A percentile compares a stretch with the other conserved stretches of the same genome.
Conservation (phyloP, 331 rosid species). For the Malus hybrid region DNA sequence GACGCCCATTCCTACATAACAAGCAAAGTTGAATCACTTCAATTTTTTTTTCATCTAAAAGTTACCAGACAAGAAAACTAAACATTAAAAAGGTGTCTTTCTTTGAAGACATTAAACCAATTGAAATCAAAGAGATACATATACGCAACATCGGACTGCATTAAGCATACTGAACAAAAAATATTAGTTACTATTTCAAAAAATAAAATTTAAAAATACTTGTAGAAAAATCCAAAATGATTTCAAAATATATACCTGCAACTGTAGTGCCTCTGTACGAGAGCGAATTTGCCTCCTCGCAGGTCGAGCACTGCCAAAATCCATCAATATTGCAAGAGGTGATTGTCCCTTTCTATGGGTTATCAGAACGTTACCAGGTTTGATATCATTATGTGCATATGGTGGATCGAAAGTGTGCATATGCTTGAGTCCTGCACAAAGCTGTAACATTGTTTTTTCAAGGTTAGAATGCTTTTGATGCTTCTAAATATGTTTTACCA, state of each 20-base stretch:
- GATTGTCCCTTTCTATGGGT: conserved; percentile 71
- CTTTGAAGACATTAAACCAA: background rate
- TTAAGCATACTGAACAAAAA: background rate
- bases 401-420: conserved; percentile 91
- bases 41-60: background rate
- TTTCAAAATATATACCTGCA: conserved; percentile 52
- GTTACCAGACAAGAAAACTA: background rate
- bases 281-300: conserved; percentile 69
- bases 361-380: conserved; percentile 88
- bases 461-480: conserved; percentile 23
- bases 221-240: background rate
- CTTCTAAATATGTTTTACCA: background rate
- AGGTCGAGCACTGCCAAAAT: conserved; percentile 94
- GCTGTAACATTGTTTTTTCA: conserved; percentile 46
- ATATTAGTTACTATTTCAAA: background rate
- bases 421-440: conserved; percentile 91
- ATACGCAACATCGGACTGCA: background rate
- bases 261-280: conserved; percentile 83
- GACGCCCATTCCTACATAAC: conserved; percentile 92
- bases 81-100: background rate
- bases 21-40: background rate
- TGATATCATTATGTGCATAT: conserved; percentile 93
- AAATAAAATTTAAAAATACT: background rate
- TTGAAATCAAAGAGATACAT: background rate
- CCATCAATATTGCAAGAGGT: conserved; percentile 93